phyloP scores from a whole-genome alignment of 2,329 filamentous ascomycete species.

The Ceratocystis alfenasii region DNA sequence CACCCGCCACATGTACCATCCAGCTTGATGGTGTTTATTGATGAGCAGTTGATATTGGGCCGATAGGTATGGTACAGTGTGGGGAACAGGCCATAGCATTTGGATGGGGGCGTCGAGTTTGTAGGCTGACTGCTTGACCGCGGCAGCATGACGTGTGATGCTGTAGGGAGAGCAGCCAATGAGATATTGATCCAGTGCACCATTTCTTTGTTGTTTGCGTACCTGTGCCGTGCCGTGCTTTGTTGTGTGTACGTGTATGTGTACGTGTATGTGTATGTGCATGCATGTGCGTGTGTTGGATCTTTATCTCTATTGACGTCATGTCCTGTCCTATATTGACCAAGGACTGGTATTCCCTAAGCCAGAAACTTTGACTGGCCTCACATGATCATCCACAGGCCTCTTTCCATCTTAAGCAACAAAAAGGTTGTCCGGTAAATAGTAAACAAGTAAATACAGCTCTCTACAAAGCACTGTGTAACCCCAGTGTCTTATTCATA shows the following conservation, averaged over 20 bases:
- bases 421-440: too few relatives aligned
- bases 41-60: conserved; percentile 8
- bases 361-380: too few relatives aligned
- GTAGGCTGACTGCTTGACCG: background rate
- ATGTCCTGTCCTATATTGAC: too few relatives aligned
- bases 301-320: too few relatives aligned
- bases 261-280: background rate
- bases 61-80: conserved; percentile 12
- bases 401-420: too few relatives aligned
- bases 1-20: conserved; percentile 16
- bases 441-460: too few relatives aligned
- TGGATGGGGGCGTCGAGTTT: background rate
- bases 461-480: too few relatives aligned
- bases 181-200: conserved; percentile 2
- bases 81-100: conserved; percentile 11
- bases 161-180: background rate
- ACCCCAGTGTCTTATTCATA: background rate
- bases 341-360: too few relatives aligned
- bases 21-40: conserved; percentile 5
- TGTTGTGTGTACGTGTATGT: background rate
- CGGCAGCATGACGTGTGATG: background rate
- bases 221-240: too few relatives aligned
- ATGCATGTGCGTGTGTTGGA: too few relatives aligned
- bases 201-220: background rate
- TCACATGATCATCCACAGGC: too few relatives aligned